Percentiles rank a stretch among this genome's conserved stretches.
These are phyloP conservation scores for Dactylonectria estremocensis DNA, from an alignment of 2,329 filamentous ascomycete genomes.

Conservation along the genomic window DNA sequence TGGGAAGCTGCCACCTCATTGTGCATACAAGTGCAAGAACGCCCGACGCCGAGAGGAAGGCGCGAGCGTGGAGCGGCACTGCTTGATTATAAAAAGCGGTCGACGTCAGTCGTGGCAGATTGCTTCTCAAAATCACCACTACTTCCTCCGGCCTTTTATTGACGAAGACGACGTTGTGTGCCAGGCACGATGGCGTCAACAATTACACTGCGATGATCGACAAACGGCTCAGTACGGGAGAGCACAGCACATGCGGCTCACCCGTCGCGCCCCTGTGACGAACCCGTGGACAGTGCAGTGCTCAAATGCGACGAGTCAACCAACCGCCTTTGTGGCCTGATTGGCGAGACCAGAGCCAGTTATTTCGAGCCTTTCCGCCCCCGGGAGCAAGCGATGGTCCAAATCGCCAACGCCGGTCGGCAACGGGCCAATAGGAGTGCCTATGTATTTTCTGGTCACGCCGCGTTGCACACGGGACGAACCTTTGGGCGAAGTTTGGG, in stretches of 20 bases:
- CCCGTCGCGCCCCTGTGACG: conserved; percentile 37
- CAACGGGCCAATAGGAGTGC: conserved; percentile 39
- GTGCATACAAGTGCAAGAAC: conserved; percentile 45
- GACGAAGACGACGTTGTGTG: background rate
- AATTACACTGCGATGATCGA: background rate
- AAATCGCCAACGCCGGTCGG: conserved; percentile 32
- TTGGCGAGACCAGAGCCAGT: conserved; percentile 41
- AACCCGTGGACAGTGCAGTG: conserved; percentile 49
- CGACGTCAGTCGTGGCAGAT: conserved; percentile 22
- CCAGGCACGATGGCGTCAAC: conserved; percentile 8
- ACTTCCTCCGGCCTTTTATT: background rate
- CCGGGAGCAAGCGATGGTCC: conserved; percentile 28
- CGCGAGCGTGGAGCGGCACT: conserved; percentile 34
- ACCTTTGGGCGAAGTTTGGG: conserved; percentile 35
- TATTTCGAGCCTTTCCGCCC: conserved; percentile 32
- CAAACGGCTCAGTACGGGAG: conserved; percentile 18
- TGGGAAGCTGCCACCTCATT: conserved; percentile 48
- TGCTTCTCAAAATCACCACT: conserved; percentile 14
- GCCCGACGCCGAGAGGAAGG: conserved; percentile 34
- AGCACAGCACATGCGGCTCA: conserved; percentile 24
- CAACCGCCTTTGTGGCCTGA: conserved; percentile 40
- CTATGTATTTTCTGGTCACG: conserved; percentile 26
- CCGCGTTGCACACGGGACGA: conserved; percentile 39
- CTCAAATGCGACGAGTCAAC: conserved; percentile 44
- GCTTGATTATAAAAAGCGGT: conserved; percentile 42